Base-by-base conservation (phyloP, 805 yeast genomes). In the Lachancea fermentati region DNA sequence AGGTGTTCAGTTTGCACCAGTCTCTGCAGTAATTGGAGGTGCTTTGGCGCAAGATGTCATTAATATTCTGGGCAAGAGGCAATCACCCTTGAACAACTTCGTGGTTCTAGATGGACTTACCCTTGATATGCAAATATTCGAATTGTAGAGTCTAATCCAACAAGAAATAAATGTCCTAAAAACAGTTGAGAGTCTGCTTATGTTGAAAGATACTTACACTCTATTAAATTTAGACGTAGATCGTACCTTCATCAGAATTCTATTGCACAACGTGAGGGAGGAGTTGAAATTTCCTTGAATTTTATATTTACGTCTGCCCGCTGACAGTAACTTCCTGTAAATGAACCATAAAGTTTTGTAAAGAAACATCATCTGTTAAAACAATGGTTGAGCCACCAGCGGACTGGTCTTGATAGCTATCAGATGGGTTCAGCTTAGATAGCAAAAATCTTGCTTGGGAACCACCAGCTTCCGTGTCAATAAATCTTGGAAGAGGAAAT, bases 391-490 rank as follows among this genome's bases (percentile, higher is more conserved):
- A 55, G 32, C 79, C 77, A 32, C 76, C 76, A 11, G 68, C 69
- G 32, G 60, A 49, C 28, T 65, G 67, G 34, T 68, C 71, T 60
- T 81, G 79, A 60, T 84, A 83, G 30, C 89, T 81, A 48, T 85
- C 87, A 34, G 96, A 83, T 30, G 98, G 98, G 64, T 94, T 93
- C 63, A 93, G 78, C 67, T 88, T 93, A 19, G 97, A 86, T 65
- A 87, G 79, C 65, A 93, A 73, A 73, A 93, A 93, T 67, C 99
- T 81, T 2, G 97, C 97, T 68, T 93, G 99, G 12, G 97, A 89
- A 41, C 96, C 97, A 55, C 98, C 97, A 54, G 91, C 97, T 61
- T 91, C 97, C 44, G 96, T 87, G 55, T 91, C 96, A 52, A 93
- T 89, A 59, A 91, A 93, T 66, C 98, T 78, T 35, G 99, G 99